Conservation (phyloP, 2,329 filamentous ascomycete genomes). For the Acrocalymma vagum region DNA sequence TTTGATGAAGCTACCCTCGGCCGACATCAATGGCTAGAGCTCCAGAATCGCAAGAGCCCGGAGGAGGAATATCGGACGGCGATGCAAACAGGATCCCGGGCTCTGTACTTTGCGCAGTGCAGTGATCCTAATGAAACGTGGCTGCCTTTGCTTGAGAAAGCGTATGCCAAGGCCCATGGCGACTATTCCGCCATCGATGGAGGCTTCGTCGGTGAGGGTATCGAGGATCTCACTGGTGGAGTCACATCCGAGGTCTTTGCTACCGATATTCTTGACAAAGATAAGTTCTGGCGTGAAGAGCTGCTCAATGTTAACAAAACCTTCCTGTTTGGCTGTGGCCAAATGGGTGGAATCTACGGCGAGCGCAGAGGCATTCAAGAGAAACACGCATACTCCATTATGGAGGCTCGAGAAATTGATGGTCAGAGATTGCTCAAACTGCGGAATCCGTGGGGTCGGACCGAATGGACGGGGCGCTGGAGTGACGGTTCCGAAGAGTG, state of each 20-base stretch:
- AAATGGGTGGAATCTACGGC: slow-evolving; percentile 70
- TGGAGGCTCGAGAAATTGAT: slow-evolving; percentile 67
- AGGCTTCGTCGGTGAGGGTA: slow-evolving; percentile 72
- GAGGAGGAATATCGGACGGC: slow-evolving; percentile 73
- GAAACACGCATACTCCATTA: slow-evolving; percentile 66
- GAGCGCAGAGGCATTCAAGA: slow-evolving; percentile 56
- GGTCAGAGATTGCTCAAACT: slow-evolving; percentile 58
- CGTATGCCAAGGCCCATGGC: slow-evolving; percentile 84
- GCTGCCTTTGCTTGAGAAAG: slow-evolving; percentile 82
- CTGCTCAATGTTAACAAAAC: slow-evolving; percentile 81
- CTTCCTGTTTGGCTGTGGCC: slow-evolving; percentile 78
- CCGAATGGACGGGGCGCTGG: slow-evolving; percentile 84
- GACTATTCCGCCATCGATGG: slow-evolving; percentile 80
- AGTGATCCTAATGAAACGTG: slow-evolving; percentile 82
- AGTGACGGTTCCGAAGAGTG: slow-evolving; percentile 85
- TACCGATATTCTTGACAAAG: slow-evolving; percentile 77
- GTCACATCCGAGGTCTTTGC: slow-evolving; percentile 75
- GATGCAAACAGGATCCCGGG: slow-evolving; percentile 78
- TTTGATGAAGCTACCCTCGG: slow-evolving; percentile 80
- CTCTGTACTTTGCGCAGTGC: slow-evolving; percentile 81
- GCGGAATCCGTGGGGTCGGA: slow-evolving; percentile 82
- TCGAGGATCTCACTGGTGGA: slow-evolving; percentile 70
- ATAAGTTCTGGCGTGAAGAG: slow-evolving; percentile 85
- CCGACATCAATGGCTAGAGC: slow-evolving; percentile 76
- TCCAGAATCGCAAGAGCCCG: slow-evolving; percentile 73